A percentile compares a stretch with the other conserved stretches of the same genome.
Conservation (phyloP, 176 grass and related monocot genomes). For the Cenchrus purpureus region DNA sequence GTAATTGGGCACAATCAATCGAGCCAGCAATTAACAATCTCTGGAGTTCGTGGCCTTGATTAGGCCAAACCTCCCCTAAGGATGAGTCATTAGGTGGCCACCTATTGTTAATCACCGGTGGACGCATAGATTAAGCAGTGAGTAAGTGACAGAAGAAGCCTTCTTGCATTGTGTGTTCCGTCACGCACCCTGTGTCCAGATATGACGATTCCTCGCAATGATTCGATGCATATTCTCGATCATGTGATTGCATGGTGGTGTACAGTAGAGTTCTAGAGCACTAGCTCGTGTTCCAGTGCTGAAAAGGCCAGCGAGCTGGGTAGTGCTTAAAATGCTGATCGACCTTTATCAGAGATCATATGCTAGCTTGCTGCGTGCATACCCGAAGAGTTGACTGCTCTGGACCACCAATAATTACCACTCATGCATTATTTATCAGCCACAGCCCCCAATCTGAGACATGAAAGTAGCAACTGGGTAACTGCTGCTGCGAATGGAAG, state of each 20-base stretch:
- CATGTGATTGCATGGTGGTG: constrained; percentile 35
- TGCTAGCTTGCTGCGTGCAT: background rate
- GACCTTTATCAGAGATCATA: constrained; percentile 44
- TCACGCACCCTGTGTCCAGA: constrained; percentile 10
- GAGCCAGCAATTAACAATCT: constrained; percentile 40
- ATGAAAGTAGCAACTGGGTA: constrained; percentile 29
- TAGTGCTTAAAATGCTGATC: constrained; percentile 37
- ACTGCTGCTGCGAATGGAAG: constrained; percentile 34
- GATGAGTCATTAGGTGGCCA: constrained; percentile 27
- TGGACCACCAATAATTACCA: constrained; percentile 46
- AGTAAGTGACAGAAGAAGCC: constrained; percentile 19
- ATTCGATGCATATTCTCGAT: constrained; percentile 57
- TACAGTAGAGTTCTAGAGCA: constrained; percentile 50
- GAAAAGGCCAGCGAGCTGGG: background rate
- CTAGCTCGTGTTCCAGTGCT: constrained; percentile 46
- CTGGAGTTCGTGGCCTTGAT: constrained; percentile 35
- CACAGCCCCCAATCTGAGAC: background rate
- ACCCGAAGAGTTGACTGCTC: constrained; percentile 40
- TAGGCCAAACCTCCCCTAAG: constrained; percentile 37
- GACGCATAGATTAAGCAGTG: constrained; percentile 10
- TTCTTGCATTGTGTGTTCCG: background rate
- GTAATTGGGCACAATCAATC: constrained; percentile 23
- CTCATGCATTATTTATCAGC: background rate
- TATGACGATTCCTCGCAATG: constrained; percentile 47
- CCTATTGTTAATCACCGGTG: background rate